These are phyloP conservation scores for Cyberlindnera mississippiensis DNA, from an alignment of 805 yeast genomes.

Conservation along the genomic window DNA sequence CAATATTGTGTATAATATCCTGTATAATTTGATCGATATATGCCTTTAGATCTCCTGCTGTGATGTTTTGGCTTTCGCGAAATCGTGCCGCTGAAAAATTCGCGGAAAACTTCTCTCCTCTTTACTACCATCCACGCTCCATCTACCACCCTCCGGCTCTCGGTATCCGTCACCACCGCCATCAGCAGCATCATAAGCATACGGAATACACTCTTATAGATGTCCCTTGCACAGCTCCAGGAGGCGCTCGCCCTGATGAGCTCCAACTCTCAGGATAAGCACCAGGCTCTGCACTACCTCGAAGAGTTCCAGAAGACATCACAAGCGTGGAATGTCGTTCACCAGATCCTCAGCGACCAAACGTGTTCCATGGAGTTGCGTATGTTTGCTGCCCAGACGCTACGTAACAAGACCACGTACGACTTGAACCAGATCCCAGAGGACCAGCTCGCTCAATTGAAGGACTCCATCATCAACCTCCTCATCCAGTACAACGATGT, in stretches of 20 bases:
- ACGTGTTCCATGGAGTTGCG: slow-evolving; percentile 48
- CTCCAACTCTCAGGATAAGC: slow-evolving; percentile 31
- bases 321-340: slow-evolving; percentile 75
- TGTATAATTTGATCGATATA: too few species aligned
- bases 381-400: slow-evolving; percentile 87
- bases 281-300: slow-evolving; percentile 49
- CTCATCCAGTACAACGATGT: slow-evolving; percentile 43
- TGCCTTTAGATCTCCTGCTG: too few species aligned
- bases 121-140: too few species aligned
- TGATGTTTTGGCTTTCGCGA: too few species aligned
- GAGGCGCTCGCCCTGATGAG: slow-evolving; percentile 27
- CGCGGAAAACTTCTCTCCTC: too few species aligned
- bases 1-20: too few species aligned
- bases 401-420: slow-evolving; percentile 77
- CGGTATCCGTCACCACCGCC: too few species aligned
- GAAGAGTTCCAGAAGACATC: slow-evolving; percentile 80
- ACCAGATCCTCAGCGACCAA: slow-evolving; percentile 43
- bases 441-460: slow-evolving; percentile 54
- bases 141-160: too few species aligned
- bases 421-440: slow-evolving; percentile 76
- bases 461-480: slow-evolving; percentile 60
- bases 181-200: too few species aligned
- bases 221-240: slow-evolving; percentile 16
- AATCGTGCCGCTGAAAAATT: too few species aligned
- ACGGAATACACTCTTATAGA: too few species aligned